Base-by-base conservation (phyloP, 352 stramenopile species). In the Ophiocytium majus region DNA sequence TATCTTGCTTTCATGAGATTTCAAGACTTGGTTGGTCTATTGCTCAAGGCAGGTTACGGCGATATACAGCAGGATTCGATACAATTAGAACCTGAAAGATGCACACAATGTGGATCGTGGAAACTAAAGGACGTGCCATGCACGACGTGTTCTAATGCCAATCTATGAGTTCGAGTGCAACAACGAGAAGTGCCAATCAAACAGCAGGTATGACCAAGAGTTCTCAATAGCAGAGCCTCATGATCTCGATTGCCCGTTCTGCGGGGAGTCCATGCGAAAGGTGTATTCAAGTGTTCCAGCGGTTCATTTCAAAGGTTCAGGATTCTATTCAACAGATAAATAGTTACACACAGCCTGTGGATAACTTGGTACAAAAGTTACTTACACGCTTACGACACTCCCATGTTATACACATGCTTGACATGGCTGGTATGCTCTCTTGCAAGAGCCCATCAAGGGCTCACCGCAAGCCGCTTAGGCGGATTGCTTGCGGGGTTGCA, bases 281-380 rank as follows among this genome's bases (percentile, higher is more conserved):
- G 57, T 71, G 19, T 71, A 71, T 71, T 71, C 57, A 71, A 71
- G 57, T 71, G 57, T 71, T n/a, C n/a, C n/a, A 71, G 57, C 19
- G 19, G 28, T 71, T 71, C 23, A 28, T 28, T 71, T 71, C 28
- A 71, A 71, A 28, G 57, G 57, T 28, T 28, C 23, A 28, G 57
- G 57, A 23, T 71, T 71, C 57, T 71, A 71, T 71, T 71, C 57
- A 71, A 71, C 57, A 71, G 57, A 71, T 71, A 71, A 71, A 23
- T 23, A 28, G 28, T 71, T 23, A n/a, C n/a, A n/a, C 23, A 23
- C 57, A 23, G 28, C 23, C 28, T 71, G n/a, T n/a, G n/a, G n/a
- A n/a, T n/a, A n/a, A n/a, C n/a, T n/a, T n/a, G n/a, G n/a, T 28
- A 71, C 57, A 71, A 23, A 23, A 71, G 23, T 23, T 71, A 28